Conservation (phyloP, 805 yeast genomes). For the Cephaloascus albidus region DNA sequence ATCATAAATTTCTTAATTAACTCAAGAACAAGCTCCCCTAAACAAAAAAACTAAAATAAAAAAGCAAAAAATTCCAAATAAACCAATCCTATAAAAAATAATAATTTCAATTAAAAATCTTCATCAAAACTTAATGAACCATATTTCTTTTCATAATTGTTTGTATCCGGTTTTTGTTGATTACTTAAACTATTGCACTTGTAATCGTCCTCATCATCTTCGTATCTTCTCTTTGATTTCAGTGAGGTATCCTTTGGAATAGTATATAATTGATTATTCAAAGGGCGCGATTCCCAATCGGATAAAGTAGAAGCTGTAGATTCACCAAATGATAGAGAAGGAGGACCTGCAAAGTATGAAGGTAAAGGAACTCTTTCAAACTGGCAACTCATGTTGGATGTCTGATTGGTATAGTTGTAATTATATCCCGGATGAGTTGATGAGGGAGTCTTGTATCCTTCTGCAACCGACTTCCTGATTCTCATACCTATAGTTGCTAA, state of each 20-base stretch:
- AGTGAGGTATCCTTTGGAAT: slow-evolving; percentile 1
- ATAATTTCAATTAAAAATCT: slow-evolving; percentile 26
- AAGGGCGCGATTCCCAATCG: slow-evolving; percentile 28
- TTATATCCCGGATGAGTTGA: slow-evolving; percentile 6
- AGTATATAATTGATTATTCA: slow-evolving; percentile 2
- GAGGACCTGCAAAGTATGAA: slow-evolving; percentile 28
- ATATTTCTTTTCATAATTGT: slow-evolving; percentile 20
- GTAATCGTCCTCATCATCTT: slow-evolving; percentile 9
- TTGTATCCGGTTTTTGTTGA: neutral
- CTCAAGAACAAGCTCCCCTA: neutral
- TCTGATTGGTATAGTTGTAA: neutral
- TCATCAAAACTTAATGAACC: slow-evolving; percentile 39
- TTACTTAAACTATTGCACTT: neutral
- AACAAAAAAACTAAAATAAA: neutral
- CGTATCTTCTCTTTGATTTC: slow-evolving; percentile 16
- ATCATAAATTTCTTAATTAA: neutral
- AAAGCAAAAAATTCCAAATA: neutral
- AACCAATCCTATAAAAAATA: neutral
- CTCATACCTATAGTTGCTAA: slow-evolving; percentile 62
- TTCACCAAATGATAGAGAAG: slow-evolving; percentile 28
- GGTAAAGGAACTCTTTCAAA: slow-evolving; percentile 32
- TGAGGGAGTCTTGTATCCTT: slow-evolving; percentile 37
- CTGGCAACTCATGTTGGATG: slow-evolving; percentile 2
- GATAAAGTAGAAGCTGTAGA: slow-evolving; percentile 36
- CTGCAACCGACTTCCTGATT: slow-evolving; percentile 55